phyloP scores from a whole-genome alignment of 108 stramenopile species.

The Fragilariopsis cylindrus region DNA sequence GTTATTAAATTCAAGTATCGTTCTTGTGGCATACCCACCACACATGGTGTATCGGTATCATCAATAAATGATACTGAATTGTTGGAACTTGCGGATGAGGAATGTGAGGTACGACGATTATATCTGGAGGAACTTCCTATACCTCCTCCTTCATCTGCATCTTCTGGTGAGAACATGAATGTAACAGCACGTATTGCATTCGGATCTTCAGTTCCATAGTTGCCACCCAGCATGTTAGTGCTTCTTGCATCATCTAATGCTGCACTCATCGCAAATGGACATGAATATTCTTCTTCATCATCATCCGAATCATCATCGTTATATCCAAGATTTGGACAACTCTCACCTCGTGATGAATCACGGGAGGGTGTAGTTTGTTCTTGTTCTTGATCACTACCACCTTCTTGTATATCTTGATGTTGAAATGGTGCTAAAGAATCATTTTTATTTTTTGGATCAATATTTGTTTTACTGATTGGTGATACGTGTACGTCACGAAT shows the following conservation, averaged over 20 bases:
- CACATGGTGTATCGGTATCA: neutral
- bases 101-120: too few relatives aligned
- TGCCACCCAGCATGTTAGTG: too few relatives aligned
- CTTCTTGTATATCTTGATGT: neutral
- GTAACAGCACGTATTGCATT: neutral
- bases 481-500: neutral
- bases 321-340: neutral
- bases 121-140: too few relatives aligned
- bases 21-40: conserved; percentile 25
- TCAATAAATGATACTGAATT: too few relatives aligned
- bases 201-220: neutral
- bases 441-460: conserved; percentile 8
- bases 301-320: neutral
- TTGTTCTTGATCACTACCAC: neutral
- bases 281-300: neutral
- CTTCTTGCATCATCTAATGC: too few relatives aligned
- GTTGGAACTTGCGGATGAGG: too few relatives aligned
- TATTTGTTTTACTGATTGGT: neutral
- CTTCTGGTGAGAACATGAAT: too few relatives aligned
- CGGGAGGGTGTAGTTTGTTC: neutral
- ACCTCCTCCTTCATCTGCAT: too few relatives aligned
- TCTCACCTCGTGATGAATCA: too few relatives aligned
- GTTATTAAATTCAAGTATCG: conserved; percentile 35
- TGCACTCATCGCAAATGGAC: neutral
- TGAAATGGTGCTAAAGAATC: neutral